Conservation (phyloP, 1,284 basidiomycete species). For the Blastosporella zonata region DNA sequence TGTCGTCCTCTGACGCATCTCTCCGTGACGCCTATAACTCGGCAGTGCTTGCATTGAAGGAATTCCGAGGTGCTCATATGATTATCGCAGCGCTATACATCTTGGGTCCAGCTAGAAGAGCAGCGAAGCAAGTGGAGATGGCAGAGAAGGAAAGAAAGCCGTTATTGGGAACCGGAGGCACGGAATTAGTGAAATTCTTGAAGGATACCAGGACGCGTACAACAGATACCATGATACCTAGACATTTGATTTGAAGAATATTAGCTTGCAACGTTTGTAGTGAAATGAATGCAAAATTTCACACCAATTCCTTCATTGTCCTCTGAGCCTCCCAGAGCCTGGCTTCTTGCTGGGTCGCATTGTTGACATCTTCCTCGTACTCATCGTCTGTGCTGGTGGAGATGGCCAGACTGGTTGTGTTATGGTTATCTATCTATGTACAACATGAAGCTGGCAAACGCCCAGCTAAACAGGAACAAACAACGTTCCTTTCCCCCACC, state of each 20-base stretch:
- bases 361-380: background rate
- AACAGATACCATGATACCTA: slow-evolving; percentile 38
- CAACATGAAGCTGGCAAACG: too few relatives aligned
- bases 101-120: slow-evolving; percentile 60
- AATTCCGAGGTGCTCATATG: slow-evolving; percentile 86
- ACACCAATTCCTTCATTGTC: background rate
- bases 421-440: too few relatives aligned
- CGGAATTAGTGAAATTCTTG: slow-evolving; percentile 77
- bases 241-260: background rate
- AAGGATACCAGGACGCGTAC: slow-evolving; percentile 80
- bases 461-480: too few relatives aligned
- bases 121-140: slow-evolving; percentile 18
- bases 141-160: slow-evolving; percentile 15
- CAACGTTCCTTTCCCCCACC: too few relatives aligned
- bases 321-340: background rate
- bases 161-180: slow-evolving; percentile 84
- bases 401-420: too few relatives aligned
- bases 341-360: background rate
- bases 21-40: slow-evolving; percentile 69
- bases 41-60: slow-evolving; percentile 72
- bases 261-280: too few relatives aligned
- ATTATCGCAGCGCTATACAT: slow-evolving; percentile 85
- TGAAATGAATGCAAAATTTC: too few relatives aligned
- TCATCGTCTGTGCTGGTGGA: too few relatives aligned
- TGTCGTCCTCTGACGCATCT: slow-evolving; percentile 29